Conservation (phyloP, 2,329 filamentous ascomycete species). For the Sporothrix sp. region DNA sequence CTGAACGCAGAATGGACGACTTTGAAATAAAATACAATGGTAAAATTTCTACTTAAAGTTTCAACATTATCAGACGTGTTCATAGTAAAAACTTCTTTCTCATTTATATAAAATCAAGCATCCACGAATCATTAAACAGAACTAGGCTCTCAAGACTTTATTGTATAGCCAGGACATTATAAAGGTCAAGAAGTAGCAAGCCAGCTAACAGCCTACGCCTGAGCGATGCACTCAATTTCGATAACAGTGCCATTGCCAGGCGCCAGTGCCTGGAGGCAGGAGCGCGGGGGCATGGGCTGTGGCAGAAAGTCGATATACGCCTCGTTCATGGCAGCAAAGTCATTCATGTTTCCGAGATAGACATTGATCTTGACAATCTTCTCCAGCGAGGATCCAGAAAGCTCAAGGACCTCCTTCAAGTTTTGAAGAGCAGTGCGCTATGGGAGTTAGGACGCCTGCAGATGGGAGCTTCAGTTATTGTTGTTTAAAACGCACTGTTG, state of each 20-base stretch:
- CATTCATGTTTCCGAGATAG: conserved; percentile 54
- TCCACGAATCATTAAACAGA: too few species aligned
- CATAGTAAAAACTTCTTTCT: too few species aligned
- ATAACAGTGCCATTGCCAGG: conserved; percentile 77
- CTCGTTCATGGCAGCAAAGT: conserved; percentile 51
- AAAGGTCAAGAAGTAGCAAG: too few species aligned
- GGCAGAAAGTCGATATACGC: conserved; percentile 51
- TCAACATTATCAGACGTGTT: too few species aligned
- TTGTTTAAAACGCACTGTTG: conserved; percentile 28
- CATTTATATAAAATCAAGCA: too few species aligned
- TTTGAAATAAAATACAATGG: too few species aligned
- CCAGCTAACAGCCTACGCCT: conserved; percentile 36
- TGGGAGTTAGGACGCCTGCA: too few species aligned
- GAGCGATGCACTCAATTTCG: conserved; percentile 81
- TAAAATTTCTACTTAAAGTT: too few species aligned
- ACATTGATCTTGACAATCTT: conserved; percentile 59
- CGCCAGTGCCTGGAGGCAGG: conserved; percentile 80
- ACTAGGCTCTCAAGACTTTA: too few species aligned
- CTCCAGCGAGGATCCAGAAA: conserved; percentile 47
- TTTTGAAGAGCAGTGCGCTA: conserved; percentile 49
- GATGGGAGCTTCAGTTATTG: too few species aligned
- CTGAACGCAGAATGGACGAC: too few species aligned
- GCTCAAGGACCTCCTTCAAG: conserved; percentile 48
- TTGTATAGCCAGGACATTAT: too few species aligned
- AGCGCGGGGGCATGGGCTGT: conserved; percentile 70